Conservation (phyloP, 306 rosid genomes). For the Purshia tridentata region DNA sequence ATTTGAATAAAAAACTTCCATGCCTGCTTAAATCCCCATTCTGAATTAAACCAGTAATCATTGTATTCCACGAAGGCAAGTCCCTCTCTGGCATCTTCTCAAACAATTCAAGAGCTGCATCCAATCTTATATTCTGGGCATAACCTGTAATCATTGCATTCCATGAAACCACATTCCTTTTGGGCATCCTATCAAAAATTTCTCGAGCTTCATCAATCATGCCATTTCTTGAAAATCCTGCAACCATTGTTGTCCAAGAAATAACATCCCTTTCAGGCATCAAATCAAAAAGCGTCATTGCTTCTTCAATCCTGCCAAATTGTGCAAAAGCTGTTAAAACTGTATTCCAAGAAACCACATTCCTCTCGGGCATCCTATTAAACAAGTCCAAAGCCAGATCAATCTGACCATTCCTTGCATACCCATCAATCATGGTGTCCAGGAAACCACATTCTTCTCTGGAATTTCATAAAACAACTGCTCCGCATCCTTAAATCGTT, state of each 20-base stretch:
- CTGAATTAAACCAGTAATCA: slow-evolving; percentile 44
- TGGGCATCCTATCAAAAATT: slow-evolving; percentile 42
- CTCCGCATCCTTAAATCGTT: slow-evolving; percentile 38
- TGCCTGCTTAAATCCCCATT: slow-evolving; percentile 40
- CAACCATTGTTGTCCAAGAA: slow-evolving; percentile 49
- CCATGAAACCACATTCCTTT: slow-evolving; percentile 49
- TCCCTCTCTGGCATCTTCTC: slow-evolving; percentile 49
- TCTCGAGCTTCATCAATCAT: slow-evolving; percentile 47
- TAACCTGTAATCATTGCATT: slow-evolving; percentile 47
- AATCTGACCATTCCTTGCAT: slow-evolving; percentile 25
- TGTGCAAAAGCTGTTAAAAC: slow-evolving; percentile 35
- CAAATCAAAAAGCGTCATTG: slow-evolving; percentile 29
- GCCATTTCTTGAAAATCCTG: slow-evolving; percentile 40
- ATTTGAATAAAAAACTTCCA: slow-evolving; percentile 35
- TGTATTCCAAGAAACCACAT: slow-evolving; percentile 51
- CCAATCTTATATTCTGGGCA: slow-evolving; percentile 37
- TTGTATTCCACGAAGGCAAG: slow-evolving; percentile 50
- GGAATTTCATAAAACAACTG: slow-evolving; percentile 46
- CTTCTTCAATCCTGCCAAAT: slow-evolving; percentile 39
- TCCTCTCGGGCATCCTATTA: slow-evolving; percentile 43
- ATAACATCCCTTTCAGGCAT: slow-evolving; percentile 50
- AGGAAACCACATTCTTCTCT: slow-evolving; percentile 44
- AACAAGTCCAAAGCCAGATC: slow-evolving; percentile 43
- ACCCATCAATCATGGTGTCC: slow-evolving; percentile 60
- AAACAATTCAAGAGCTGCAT: slow-evolving; percentile 44